These are phyloP conservation scores for Mortierella alpina DNA, from an alignment of 192 early-diverging fungal species.

Conservation along the genomic window DNA sequence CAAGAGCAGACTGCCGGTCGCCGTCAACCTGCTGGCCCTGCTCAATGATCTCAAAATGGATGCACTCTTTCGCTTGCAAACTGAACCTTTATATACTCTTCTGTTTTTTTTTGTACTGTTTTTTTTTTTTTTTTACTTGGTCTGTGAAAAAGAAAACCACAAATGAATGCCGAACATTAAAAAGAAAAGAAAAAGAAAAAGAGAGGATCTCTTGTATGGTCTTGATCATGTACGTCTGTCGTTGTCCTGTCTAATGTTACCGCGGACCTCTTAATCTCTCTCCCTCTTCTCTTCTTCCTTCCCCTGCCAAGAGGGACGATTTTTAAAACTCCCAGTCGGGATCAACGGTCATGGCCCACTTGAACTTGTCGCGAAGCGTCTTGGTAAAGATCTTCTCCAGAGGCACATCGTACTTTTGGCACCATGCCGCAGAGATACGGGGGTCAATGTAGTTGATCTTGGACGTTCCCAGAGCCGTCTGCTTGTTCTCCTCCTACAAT, in stretches of 20 bases:
- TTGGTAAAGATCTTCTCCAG: constrained; percentile 93
- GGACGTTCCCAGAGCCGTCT: constrained; percentile 94
- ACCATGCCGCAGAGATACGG: constrained; percentile 95
- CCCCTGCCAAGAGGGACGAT: not conserved
- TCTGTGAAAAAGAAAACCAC: too few relatives aligned
- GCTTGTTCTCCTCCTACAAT: constrained; percentile 92
- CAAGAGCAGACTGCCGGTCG: too few relatives aligned
- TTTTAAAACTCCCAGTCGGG: constrained; percentile 65
- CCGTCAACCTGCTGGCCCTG: not conserved
- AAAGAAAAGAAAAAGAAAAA: not conserved
- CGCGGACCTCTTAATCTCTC: not conserved
- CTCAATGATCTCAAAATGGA: too few relatives aligned
- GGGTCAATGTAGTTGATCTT: constrained; percentile 99
- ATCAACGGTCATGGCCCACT: constrained; percentile 90
- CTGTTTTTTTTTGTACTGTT: too few relatives aligned
- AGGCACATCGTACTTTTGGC: constrained; percentile 87
- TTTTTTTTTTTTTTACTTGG: too few relatives aligned
- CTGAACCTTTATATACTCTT: too few relatives aligned
- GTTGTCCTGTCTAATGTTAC: too few relatives aligned
- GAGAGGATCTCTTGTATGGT: not conserved
- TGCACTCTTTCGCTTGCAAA: too few relatives aligned
- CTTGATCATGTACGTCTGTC: too few relatives aligned
- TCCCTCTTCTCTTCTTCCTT: not conserved
- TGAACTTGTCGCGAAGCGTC: constrained; percentile 93
- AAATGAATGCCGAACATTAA: not conserved